Evolutionary conservation across 176 grass and related monocot genomes (phyloP).

Genomic region (Pharus latifolius): DNA sequence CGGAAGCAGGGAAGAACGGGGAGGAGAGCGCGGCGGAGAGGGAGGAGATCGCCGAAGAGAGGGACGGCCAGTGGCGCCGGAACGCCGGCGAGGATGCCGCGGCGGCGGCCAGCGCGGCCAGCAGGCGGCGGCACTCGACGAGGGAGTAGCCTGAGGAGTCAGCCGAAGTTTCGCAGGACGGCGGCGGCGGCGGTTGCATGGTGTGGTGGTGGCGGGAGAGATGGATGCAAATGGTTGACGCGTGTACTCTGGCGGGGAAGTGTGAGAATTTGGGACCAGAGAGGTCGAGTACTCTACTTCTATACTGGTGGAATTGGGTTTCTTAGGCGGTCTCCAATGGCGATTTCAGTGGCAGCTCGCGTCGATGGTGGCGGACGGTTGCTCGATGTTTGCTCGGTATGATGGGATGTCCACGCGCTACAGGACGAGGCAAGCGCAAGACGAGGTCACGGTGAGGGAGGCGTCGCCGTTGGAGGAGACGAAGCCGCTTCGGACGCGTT

Average conservation of each 20-base stretch:
- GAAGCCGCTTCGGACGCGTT: too few relatives aligned
- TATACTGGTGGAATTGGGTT: too few relatives aligned
- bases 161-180: background rate
- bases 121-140: constrained; percentile 31
- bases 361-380: too few relatives aligned
- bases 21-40: constrained; percentile 34
- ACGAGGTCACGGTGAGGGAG: too few relatives aligned
- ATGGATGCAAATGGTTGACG: background rate
- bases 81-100: constrained; percentile 16
- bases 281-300: background rate
- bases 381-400: too few relatives aligned
- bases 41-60: constrained; percentile 22
- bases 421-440: too few relatives aligned
- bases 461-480: too few relatives aligned
- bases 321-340: too few relatives aligned
- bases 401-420: too few relatives aligned
- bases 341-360: too few relatives aligned
- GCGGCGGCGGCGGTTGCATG: constrained; percentile 14
- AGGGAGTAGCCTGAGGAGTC: constrained; percentile 3
- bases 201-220: background rate
- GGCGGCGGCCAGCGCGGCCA: constrained; percentile 26
- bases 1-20: constrained; percentile 17
- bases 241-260: background rate
- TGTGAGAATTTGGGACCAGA: too few relatives aligned
- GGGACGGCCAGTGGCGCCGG: constrained; percentile 47